These are phyloP conservation scores for Voacanga thouarsii DNA, from an alignment of 257 asterid species.

Conservation along the genomic window DNA sequence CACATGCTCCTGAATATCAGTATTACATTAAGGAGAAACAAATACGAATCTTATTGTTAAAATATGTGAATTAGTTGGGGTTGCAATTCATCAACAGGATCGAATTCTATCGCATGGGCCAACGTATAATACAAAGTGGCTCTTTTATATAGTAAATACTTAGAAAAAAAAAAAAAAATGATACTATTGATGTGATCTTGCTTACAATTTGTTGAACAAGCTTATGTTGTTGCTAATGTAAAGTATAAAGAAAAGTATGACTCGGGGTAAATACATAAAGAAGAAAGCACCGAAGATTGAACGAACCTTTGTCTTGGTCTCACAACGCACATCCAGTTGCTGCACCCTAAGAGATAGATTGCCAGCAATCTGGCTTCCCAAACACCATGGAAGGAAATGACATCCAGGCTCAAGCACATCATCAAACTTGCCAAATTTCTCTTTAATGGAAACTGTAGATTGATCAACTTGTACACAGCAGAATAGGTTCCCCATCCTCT, in stretches of 20 bases:
- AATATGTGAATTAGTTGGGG: background rate
- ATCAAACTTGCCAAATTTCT: slow-evolving; percentile 40
- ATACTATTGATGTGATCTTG: background rate
- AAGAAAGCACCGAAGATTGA: background rate
- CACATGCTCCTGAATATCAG: no score
- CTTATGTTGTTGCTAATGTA: background rate
- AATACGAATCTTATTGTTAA: no score
- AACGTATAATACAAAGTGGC: background rate
- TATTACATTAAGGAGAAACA: no score
- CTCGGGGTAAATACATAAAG: background rate
- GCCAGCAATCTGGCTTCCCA: slow-evolving; percentile 38
- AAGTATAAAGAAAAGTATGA: background rate
- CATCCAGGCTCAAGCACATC: slow-evolving; percentile 47
- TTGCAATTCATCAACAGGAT: background rate
- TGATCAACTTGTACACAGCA: slow-evolving; percentile 44
- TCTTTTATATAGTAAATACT: background rate
- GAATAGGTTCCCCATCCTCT: slow-evolving; percentile 33
- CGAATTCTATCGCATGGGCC: background rate
- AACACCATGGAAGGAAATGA: slow-evolving; percentile 49
- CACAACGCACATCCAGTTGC: slow-evolving; percentile 46
- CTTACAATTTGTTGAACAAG: background rate
- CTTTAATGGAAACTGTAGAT: slow-evolving; percentile 37
- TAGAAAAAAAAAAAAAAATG: background rate
- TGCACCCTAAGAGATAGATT: slow-evolving; percentile 37
- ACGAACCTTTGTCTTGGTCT: slow-evolving; percentile 43